Base-by-base conservation (phyloP, 179 eudicot species). In the Camellia oleifera region DNA sequence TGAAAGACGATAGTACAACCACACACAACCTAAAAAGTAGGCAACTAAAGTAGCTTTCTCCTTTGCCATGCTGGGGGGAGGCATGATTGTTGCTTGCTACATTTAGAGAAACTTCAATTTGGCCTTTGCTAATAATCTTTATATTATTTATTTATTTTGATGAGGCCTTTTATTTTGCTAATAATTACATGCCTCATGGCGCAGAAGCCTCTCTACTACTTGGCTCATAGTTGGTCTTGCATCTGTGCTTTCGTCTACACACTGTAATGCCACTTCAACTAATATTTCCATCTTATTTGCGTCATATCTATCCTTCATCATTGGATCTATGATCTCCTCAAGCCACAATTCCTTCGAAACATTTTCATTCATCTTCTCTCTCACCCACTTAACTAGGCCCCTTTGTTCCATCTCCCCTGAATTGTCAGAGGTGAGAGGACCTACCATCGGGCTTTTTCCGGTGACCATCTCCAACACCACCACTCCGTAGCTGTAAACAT, bases 221-320 rank as follows among this genome's bases (percentile, higher is more conserved):
- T 81, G 80, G 7, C 83, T 83, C 91, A 88, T 85, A 61, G 85
- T 81, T 44, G 91, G 87, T 71, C 90, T 85, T 53, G 82, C 80
- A 61, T 85, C 75, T 70, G 63, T 77, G 52, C 64, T 80, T 53
- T 83, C 85, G 66, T 79, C 56, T 0, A 85, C 85, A 58, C 88
- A 83, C 45, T 69, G 83, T 66, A 85, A 64, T 3, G 82, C 85
- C 14, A 72, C 77, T 23, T 23, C 53, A 23, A 67, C 77, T 23
- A 83, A 40, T 2, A 14, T 70, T 46, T 46, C 56, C 65, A 83
- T 64, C 69, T 74, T 70, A 5, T 8, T 46, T 40, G 14, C n/a
- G 17, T 77, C 63, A n/a, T 68, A 77, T 0, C 61, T 17, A 4
- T 77, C 77, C 40, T 68, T 60, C 61, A 79, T 32, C 60, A 5